Evolutionary conservation across 2,329 filamentous ascomycete species (phyloP).

Genomic region (Exophiala bonariae): DNA sequence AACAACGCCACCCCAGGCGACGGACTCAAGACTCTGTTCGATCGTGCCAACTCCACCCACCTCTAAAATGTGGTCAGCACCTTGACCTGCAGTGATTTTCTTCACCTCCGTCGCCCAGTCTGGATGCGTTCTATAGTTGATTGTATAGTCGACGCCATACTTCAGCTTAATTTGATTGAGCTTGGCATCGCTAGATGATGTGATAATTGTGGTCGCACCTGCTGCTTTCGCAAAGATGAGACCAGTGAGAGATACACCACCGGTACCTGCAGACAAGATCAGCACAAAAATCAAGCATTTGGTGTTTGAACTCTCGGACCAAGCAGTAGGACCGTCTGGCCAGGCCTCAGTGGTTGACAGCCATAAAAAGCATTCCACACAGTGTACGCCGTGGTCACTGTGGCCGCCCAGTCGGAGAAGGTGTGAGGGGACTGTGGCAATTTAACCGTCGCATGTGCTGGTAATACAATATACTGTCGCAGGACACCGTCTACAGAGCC

Average conservation of each 20-base stretch:
- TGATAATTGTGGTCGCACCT: slow-evolving; percentile 49
- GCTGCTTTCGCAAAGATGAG: slow-evolving; percentile 50
- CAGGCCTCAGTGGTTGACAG: slow-evolving; percentile 40
- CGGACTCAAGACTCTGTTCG: slow-evolving; percentile 46
- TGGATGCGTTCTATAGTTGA: slow-evolving; percentile 51
- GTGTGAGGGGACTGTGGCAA: slow-evolving; percentile 38
- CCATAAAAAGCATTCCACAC: slow-evolving; percentile 52
- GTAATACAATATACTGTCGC: slow-evolving; percentile 44
- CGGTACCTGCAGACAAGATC: slow-evolving; percentile 39
- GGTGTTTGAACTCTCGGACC: slow-evolving; percentile 13
- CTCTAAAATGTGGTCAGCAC: slow-evolving; percentile 45
- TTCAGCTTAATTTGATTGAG: slow-evolving; percentile 37
- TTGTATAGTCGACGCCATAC: slow-evolving; percentile 45
- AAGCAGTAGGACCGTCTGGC: slow-evolving; percentile 40
- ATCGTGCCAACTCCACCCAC: slow-evolving; percentile 44
- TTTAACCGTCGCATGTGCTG: slow-evolving; percentile 40
- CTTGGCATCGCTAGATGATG: slow-evolving; percentile 53
- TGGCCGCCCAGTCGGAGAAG: slow-evolving; percentile 38
- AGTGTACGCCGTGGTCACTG: slow-evolving; percentile 47
- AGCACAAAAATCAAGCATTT: neutral
- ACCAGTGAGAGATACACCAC: slow-evolving; percentile 47
- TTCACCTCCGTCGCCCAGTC: slow-evolving; percentile 49
- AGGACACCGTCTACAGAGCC: slow-evolving; percentile 41
- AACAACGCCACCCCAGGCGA: slow-evolving; percentile 48
- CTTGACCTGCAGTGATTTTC: slow-evolving; percentile 43